phyloP scores from a whole-genome alignment of 495 filamentous ascomycete genomes.

The Lophiotrema nucula region DNA sequence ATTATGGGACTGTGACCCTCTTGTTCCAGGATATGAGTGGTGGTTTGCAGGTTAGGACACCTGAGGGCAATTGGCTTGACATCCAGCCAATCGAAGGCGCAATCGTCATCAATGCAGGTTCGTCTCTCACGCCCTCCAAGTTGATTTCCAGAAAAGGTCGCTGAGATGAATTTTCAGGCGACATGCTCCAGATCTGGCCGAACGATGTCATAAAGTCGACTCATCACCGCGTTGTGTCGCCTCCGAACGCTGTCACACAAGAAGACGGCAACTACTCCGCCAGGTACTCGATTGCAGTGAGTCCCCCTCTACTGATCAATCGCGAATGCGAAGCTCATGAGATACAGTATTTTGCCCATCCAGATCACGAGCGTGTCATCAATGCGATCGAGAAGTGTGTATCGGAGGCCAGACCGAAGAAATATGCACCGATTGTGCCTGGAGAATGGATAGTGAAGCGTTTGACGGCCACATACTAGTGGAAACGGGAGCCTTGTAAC shows the following conservation, averaged over 20 bases:
- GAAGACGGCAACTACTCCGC: slow-evolving; percentile 11
- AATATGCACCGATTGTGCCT: neutral
- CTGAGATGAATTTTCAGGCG: slow-evolving; percentile 1
- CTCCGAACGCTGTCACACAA: slow-evolving; percentile 2
- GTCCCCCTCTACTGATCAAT: neutral
- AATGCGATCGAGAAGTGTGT: slow-evolving; percentile 12
- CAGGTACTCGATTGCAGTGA: slow-evolving; percentile 13
- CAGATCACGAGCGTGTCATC: slow-evolving; percentile 8
- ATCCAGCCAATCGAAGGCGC: slow-evolving; percentile 11
- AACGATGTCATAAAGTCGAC: slow-evolving; percentile 17
- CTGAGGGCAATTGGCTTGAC: slow-evolving; percentile 9
- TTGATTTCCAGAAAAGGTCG: too few relatives aligned
- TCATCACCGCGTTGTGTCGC: slow-evolving; percentile 8
- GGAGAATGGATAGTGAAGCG: slow-evolving; percentile 15
- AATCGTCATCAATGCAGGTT: slow-evolving; percentile 15
- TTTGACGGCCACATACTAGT: slow-evolving; percentile 16
- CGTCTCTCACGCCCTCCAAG: neutral
- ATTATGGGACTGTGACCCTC: slow-evolving; percentile 18
- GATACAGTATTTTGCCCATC: slow-evolving; percentile 12
- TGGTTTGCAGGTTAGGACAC: slow-evolving; percentile 7
- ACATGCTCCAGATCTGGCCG: slow-evolving; percentile 16
- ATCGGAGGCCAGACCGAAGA: slow-evolving; percentile 1
- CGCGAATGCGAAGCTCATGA: neutral
- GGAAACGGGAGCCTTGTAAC: too few relatives aligned
- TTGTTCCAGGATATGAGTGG: slow-evolving; percentile 17